A percentile compares a stretch with the other conserved stretches of the same genome.
phyloP scores from a whole-genome alignment of 2,329 filamentous ascomycete species.

The Lomentospora prolificans region DNA sequence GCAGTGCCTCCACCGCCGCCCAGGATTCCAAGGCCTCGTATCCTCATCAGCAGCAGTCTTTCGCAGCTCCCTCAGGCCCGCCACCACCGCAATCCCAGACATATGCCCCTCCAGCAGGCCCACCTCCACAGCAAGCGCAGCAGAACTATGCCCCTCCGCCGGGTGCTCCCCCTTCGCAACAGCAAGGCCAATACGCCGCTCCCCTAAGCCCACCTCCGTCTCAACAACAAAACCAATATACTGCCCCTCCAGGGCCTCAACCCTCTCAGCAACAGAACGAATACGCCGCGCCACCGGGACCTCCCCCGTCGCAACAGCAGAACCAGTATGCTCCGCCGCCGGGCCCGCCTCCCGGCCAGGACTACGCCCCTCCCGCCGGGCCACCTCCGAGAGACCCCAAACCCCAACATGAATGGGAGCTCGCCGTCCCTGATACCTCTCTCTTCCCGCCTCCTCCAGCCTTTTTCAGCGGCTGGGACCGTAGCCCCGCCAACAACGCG shows the following conservation, averaged over 20 bases:
- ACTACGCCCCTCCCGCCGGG: constrained; percentile 23
- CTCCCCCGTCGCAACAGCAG: constrained; percentile 18
- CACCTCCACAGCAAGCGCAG: constrained; percentile 17
- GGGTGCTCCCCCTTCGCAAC: constrained; percentile 18
- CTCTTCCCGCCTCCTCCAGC: constrained; percentile 64
- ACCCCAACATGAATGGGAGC: constrained; percentile 40
- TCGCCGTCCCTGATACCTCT: constrained; percentile 61
- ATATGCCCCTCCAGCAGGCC: constrained; percentile 14
- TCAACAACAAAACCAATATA: constrained; percentile 9
- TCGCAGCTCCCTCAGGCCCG: constrained; percentile 16
- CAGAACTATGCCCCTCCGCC: constrained; percentile 12
- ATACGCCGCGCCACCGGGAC: constrained; percentile 24
- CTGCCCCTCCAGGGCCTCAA: constrained; percentile 17
- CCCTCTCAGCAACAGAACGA: constrained; percentile 9
- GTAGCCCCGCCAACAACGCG: constrained; percentile 61
- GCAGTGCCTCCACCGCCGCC: constrained; percentile 6
- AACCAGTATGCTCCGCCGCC: constrained; percentile 18
- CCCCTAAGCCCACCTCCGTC: constrained; percentile 3
- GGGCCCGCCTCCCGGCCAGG: constrained; percentile 19
- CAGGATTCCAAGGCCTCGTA: constrained; percentile 9
- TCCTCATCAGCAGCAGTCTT: constrained; percentile 6
- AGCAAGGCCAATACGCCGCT: constrained; percentile 9
- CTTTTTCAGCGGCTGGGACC: constrained; percentile 52
- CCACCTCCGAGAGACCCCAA: constrained; percentile 19
- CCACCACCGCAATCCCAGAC: constrained; percentile 11